These are phyloP conservation scores for Psilocybe cubensis DNA, from an alignment of 768 basidiomycete genomes.

Conservation along the genomic window DNA sequence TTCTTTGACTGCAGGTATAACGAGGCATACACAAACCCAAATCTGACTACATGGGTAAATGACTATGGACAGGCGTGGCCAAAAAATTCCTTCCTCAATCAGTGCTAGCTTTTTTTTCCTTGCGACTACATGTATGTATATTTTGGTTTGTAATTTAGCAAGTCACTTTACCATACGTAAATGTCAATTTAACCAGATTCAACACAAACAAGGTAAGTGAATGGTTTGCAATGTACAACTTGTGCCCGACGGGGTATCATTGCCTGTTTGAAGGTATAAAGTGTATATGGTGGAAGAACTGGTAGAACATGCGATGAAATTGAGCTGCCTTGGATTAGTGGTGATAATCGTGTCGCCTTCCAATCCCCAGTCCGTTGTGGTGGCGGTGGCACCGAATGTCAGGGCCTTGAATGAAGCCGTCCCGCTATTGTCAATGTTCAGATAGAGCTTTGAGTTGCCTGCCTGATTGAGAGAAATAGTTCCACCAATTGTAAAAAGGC, in stretches of 20 bases:
- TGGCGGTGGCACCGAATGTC: constrained; percentile 46
- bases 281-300: constrained; percentile 43
- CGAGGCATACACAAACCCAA: constrained; percentile 75
- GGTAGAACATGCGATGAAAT: constrained; percentile 56
- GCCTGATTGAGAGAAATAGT: constrained; percentile 48
- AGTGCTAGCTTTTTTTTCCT: constrained; percentile 32
- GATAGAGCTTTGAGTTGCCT: constrained; percentile 45
- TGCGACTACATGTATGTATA: too few relatives aligned
- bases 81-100: constrained; percentile 54
- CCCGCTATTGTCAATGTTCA: constrained; percentile 48
- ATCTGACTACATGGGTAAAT: constrained; percentile 55
- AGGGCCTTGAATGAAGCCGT: constrained; percentile 53
- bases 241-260: constrained; percentile 45
- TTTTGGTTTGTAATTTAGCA: neutral
- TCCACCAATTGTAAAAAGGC: constrained; percentile 51
- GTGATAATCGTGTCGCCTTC: constrained; percentile 66
- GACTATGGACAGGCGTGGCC: constrained; percentile 61
- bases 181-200: neutral
- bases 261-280: constrained; percentile 54
- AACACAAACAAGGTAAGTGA: constrained; percentile 50
- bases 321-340: constrained; percentile 51
- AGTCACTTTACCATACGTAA: neutral
- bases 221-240: constrained; percentile 43
- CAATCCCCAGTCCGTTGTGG: constrained; percentile 57
- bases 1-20: constrained; percentile 41